Conservation (phyloP, 345 rosid species). For the Lumnitzera littorea region DNA sequence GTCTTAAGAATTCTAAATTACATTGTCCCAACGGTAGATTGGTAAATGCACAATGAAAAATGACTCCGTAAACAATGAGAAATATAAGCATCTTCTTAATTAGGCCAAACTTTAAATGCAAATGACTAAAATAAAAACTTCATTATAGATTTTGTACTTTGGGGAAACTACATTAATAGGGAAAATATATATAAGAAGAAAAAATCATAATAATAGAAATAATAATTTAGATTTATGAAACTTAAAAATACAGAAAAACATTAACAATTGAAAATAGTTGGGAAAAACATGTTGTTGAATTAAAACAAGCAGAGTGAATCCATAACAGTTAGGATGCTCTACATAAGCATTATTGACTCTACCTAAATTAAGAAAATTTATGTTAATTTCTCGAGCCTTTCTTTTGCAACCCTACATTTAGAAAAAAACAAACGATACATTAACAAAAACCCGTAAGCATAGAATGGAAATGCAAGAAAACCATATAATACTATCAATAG, state of each 20-base stretch:
- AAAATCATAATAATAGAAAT: slow-evolving; percentile 23
- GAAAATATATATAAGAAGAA: too few relatives aligned
- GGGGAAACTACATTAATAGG: too few relatives aligned
- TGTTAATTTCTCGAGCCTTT: slow-evolving; percentile 99
- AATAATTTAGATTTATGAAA: slow-evolving; percentile 94
- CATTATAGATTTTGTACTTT: too few relatives aligned
- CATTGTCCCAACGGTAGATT: too few relatives aligned
- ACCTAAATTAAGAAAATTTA: slow-evolving; percentile 91
- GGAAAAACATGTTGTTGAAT: slow-evolving; percentile 3
- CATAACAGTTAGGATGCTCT: slow-evolving; percentile 79
- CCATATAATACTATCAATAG: neutral
- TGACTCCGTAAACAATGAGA: too few relatives aligned
- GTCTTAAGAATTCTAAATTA: slow-evolving; percentile 72
- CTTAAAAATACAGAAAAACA: slow-evolving; percentile 25
- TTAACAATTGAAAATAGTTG: slow-evolving; percentile 2
- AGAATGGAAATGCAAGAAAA: neutral
- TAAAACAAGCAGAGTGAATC: neutral
- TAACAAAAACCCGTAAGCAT: neutral
- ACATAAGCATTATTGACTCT: slow-evolving; percentile 96
- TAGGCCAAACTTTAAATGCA: too few relatives aligned
- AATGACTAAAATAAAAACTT: too few relatives aligned
- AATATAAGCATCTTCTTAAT: too few relatives aligned
- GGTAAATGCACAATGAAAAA: too few relatives aligned
- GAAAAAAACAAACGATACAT: neutral
- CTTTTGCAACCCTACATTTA: slow-evolving; percentile 78